These are phyloP conservation scores for Pseudogymnoascus sp. DNA, from an alignment of 2,329 filamentous ascomycete genomes.

Conservation along the genomic window DNA sequence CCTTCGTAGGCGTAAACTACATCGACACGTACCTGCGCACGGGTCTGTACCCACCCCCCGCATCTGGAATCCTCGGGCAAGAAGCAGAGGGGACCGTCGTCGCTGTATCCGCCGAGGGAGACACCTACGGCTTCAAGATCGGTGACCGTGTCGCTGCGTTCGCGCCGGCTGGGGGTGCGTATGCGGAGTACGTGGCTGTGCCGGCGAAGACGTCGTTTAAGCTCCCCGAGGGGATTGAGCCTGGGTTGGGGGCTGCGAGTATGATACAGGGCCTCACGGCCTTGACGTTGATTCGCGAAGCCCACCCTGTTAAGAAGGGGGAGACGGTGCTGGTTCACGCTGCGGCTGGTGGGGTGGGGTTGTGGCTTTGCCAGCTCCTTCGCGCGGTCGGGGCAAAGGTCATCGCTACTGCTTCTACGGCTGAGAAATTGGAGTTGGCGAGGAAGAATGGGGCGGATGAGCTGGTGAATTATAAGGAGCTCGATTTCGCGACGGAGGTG, in stretches of 20 bases:
- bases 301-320: constrained; percentile 58
- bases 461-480: constrained; percentile 60
- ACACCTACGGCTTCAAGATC: constrained; percentile 45
- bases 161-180: constrained; percentile 34
- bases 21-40: constrained; percentile 88
- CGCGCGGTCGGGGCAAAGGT: constrained; percentile 62
- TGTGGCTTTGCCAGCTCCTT: constrained; percentile 67
- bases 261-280: constrained; percentile 80
- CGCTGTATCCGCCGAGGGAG: constrained; percentile 44
- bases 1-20: constrained; percentile 73
- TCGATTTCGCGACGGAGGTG: constrained; percentile 49
- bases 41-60: constrained; percentile 64
- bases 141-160: constrained; percentile 69
- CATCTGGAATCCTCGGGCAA: constrained; percentile 69
- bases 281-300: constrained; percentile 67
- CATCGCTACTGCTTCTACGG: constrained; percentile 69
- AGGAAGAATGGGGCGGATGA: constrained; percentile 61
- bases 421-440: constrained; percentile 64
- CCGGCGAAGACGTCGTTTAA: constrained; percentile 47
- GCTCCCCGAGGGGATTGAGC: constrained; percentile 53
- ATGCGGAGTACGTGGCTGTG: constrained; percentile 48
- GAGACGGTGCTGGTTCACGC: constrained; percentile 82
- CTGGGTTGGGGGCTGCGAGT: constrained; percentile 56
- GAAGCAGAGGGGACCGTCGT: constrained; percentile 69
- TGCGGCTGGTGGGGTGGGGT: constrained; percentile 72